phyloP scores from a whole-genome alignment of 1,139 yeast species.

The Meyerozyma smithsonii region DNA sequence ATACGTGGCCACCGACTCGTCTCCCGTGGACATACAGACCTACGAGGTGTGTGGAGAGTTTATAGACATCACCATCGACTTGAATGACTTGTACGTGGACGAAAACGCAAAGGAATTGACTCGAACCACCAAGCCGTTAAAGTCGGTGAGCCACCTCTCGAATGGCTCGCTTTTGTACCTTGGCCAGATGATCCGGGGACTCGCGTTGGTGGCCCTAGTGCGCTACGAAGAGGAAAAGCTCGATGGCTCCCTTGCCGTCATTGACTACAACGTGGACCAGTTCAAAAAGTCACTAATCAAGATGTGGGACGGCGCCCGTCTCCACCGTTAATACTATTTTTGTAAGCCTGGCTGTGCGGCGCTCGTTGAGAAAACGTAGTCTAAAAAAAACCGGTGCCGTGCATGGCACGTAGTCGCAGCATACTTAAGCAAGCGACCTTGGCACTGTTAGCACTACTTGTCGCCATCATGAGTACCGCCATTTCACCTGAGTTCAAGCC shows the following conservation, averaged over 20 bases:
- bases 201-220: slow-evolving; percentile 84
- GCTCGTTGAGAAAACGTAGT: background rate
- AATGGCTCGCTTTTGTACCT: slow-evolving; percentile 81
- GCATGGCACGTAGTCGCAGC: background rate
- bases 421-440: background rate
- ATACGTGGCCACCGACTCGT: slow-evolving; percentile 92
- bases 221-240: slow-evolving; percentile 25
- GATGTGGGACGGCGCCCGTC: slow-evolving; percentile 54
- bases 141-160: slow-evolving; percentile 69
- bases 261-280: slow-evolving; percentile 84
- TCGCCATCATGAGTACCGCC: background rate
- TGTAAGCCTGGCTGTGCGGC: background rate
- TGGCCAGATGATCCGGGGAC: slow-evolving; percentile 88
- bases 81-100: slow-evolving; percentile 66
- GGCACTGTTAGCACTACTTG: background rate
- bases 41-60: slow-evolving; percentile 97
- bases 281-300: slow-evolving; percentile 76
- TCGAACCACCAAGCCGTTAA: slow-evolving; percentile 33
- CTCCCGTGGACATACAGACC: slow-evolving; percentile 92
- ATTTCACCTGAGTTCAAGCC: slow-evolving; percentile 4
- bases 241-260: slow-evolving; percentile 61
- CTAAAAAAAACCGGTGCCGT: background rate
- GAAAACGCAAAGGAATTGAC: slow-evolving; percentile 12
- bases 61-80: slow-evolving; percentile 87
- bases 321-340: background rate